phyloP scores from a whole-genome alignment of 176 grass and related monocot species.

The Luzula sylvatica region DNA sequence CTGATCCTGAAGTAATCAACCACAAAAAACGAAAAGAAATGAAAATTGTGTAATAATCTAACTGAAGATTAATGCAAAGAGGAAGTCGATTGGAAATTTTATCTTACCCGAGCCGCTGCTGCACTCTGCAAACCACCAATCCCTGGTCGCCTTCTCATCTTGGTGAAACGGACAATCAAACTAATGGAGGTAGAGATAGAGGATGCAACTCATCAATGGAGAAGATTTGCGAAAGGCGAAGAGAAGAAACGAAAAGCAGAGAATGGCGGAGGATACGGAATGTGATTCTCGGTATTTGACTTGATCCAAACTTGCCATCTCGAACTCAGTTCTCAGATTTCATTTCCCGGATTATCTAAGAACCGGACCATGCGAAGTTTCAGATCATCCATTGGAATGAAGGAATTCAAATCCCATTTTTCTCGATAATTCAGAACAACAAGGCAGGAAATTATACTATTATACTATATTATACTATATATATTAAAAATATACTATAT shows the following conservation, averaged over 20 bases:
- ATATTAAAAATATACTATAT: no score
- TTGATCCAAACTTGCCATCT: no score
- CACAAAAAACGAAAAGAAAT: conserved; percentile 6
- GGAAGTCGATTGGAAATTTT: background rate
- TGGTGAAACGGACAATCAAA: background rate
- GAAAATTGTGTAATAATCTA: background rate
- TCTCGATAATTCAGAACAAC: no score
- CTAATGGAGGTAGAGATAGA: background rate
- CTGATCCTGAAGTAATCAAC: conserved; percentile 44
- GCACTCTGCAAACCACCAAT: conserved; percentile 29
- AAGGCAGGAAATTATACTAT: no score
- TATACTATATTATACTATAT: no score
- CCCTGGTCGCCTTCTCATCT: conserved; percentile 29
- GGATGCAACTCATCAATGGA: no score
- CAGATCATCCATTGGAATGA: no score
- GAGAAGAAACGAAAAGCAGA: background rate
- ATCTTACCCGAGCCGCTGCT: conserved; percentile 34
- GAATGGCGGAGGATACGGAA: background rate
- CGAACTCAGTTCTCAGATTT: no score
- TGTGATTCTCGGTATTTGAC: no score
- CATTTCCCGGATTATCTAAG: background rate
- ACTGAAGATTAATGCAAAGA: background rate
- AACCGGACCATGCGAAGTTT: no score
- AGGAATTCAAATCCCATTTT: no score
- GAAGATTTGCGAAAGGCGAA: background rate